Evolutionary conservation across 2,329 filamentous ascomycete genomes (phyloP), one percentile per base, ranked within the genome.

Genomic region (Bipolaris bicolor): DNA sequence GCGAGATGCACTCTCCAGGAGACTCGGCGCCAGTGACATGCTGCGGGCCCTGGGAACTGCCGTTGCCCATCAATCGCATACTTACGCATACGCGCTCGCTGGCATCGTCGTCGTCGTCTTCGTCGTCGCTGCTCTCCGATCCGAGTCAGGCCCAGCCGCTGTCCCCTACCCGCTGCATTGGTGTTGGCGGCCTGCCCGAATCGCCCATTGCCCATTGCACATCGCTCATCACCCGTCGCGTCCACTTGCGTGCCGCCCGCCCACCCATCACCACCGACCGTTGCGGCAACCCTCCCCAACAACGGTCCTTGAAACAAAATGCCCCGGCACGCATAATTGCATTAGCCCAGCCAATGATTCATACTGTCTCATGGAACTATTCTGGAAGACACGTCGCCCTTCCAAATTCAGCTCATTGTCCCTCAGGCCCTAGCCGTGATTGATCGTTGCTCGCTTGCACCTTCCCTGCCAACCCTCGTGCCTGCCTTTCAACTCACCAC

Each of bases 241-340:
- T 64, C 41, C 34, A 46, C 26, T 41, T 29, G 31, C 15, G 15
- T 26, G 18, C 16, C 45, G 18, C 29, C 16, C 45, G 18, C 29
- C 24, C 29, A 31, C 7, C 20, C 49, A 15, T 15, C 40, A 15
- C 26, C 37, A 20, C 49, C n/a, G 34, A 36, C 37, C 22, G 29
- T 26, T 20, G 22, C 37, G 16, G 18, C 46, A 7, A 47, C 10
- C 48, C 36, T 22, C 16, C 24, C 40, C 49, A 43, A 26, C 24
- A 47, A 58, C 58, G 58, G 56, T 57, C 53, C 63, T 41, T 69
- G 69, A 73, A 72, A 73, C 69, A 60, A 62, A 39, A 62, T 53
- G 43, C 37, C 49, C 41, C 50, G 44, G 37, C 49, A 47, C 60
- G 65, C 68, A 68, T 66, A 61, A 64, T 46, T 55, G 41, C 45